Percentiles rank a stretch among this genome's conserved stretches.
phyloP scores from a whole-genome alignment of 2,329 filamentous ascomycete species.

The Sporothrix brasiliensis region DNA sequence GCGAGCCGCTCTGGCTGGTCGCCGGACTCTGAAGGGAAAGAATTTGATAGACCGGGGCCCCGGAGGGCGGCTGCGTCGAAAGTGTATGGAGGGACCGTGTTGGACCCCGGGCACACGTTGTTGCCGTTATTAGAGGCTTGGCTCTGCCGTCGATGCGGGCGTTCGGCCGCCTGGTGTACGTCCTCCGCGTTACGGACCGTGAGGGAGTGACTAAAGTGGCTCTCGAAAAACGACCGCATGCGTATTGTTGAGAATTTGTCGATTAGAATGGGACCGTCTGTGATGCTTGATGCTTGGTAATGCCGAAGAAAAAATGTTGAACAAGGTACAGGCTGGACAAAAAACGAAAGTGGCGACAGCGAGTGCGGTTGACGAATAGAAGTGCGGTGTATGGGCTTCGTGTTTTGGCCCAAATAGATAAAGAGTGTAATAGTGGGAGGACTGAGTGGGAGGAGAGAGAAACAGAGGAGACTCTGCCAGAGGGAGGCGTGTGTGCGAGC shows the following conservation, averaged over 20 bases:
- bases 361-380: constrained; percentile 1
- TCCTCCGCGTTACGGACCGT: neutral
- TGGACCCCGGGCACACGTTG: constrained; percentile 19
- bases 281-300: neutral
- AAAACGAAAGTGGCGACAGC: constrained; percentile 16
- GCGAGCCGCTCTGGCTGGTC: constrained; percentile 74
- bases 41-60: constrained; percentile 59
- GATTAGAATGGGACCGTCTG: neutral
- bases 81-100: constrained; percentile 32
- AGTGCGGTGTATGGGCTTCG: neutral
- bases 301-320: neutral
- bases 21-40: constrained; percentile 64
- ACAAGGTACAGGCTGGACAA: neutral
- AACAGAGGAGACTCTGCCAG: constrained; percentile 8
- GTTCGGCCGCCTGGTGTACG: constrained; percentile 9
- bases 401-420: neutral
- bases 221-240: constrained; percentile 17
- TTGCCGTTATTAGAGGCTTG: neutral
- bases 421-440: constrained; percentile 3
- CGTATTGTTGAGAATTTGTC: neutral
- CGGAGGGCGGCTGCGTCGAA: constrained; percentile 53
- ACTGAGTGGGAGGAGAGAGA: neutral
- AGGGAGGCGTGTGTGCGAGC: constrained; percentile 7
- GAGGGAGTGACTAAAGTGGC: neutral
- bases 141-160: neutral